Percentiles rank a stretch among this genome's conserved stretches.
phyloP scores from a whole-genome alignment of 192 early-diverging fungal species.

The Coemansia umbellata region DNA sequence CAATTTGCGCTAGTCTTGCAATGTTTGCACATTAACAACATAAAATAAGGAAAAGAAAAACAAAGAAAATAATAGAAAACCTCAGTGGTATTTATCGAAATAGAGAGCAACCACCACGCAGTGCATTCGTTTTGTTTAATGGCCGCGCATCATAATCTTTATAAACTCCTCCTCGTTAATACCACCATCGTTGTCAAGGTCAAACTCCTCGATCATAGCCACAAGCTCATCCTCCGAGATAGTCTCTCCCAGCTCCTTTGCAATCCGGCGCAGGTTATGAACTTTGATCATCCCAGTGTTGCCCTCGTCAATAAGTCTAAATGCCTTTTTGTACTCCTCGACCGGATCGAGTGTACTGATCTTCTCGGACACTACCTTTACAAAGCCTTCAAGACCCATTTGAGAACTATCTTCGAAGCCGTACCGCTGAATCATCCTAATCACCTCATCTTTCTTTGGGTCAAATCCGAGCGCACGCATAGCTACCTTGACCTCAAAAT shows the following conservation, averaged over 20 bases:
- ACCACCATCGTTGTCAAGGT: constrained; percentile 76
- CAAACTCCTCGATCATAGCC: constrained; percentile 90
- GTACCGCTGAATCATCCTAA: constrained; percentile 62
- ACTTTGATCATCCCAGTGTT: constrained; percentile 64
- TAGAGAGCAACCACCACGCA: too few relatives aligned
- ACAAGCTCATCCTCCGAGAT: constrained; percentile 78
- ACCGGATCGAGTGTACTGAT: constrained; percentile 70
- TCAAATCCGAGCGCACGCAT: constrained; percentile 84
- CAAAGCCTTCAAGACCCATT: constrained; percentile 68
- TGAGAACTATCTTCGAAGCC: constrained; percentile 55
- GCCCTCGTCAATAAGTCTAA: constrained; percentile 73
- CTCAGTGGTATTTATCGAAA: too few relatives aligned
- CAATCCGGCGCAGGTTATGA: constrained; percentile 64
- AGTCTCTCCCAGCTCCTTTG: constrained; percentile 77
- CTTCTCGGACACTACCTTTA: constrained; percentile 64
- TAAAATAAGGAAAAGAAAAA: neutral
- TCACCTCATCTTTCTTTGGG: constrained; percentile 74
- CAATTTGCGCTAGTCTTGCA: too few relatives aligned
- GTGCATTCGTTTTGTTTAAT: constrained; percentile 1
- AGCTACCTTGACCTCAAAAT: constrained; percentile 82
- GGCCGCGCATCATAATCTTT: constrained; percentile 70
- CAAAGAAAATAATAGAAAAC: too few relatives aligned
- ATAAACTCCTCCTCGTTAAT: constrained; percentile 85
- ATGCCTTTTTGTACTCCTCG: constrained; percentile 81
- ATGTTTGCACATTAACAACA: too few relatives aligned